phyloP scores from a whole-genome alignment of 257 asterid genomes.

The Asclepias syriaca region DNA sequence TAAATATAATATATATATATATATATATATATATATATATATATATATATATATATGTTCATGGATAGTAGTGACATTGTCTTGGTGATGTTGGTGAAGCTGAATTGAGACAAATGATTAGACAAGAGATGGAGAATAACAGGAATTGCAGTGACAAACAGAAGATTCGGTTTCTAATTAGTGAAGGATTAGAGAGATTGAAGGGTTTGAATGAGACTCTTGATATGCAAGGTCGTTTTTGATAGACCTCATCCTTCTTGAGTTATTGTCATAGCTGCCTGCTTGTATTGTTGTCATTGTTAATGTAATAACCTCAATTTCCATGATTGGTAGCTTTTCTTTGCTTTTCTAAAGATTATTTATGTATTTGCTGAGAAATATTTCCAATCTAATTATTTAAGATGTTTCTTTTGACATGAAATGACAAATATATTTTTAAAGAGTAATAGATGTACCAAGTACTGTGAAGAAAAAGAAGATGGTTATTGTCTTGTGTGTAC shows the following conservation, averaged over 20 bases:
- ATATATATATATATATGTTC: neutral
- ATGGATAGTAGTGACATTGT: neutral
- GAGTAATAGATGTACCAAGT: too few relatives aligned
- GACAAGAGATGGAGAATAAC: constrained; percentile 81
- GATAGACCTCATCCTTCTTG: neutral
- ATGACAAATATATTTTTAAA: too few relatives aligned
- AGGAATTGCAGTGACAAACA: constrained; percentile 67
- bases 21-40: neutral
- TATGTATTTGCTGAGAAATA: neutral
- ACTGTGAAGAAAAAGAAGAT: too few relatives aligned
- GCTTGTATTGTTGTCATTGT: neutral
- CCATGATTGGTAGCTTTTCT: neutral
- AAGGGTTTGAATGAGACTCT: constrained; percentile 82
- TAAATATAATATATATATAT: neutral
- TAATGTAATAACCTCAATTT: neutral
- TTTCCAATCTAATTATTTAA: too few relatives aligned
- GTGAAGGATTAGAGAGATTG: constrained; percentile 77
- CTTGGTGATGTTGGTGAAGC: constrained; percentile 32
- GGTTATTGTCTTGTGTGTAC: neutral
- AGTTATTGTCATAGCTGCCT: neutral
- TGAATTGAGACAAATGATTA: constrained; percentile 60
- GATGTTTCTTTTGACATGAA: too few relatives aligned
- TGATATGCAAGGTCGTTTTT: constrained; percentile 79
- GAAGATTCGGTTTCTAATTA: constrained; percentile 69
- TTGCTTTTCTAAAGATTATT: neutral